Evolutionary conservation across 2,329 filamentous ascomycete species (phyloP).

Genomic region (Teratosphaeria zuluensis): DNA sequence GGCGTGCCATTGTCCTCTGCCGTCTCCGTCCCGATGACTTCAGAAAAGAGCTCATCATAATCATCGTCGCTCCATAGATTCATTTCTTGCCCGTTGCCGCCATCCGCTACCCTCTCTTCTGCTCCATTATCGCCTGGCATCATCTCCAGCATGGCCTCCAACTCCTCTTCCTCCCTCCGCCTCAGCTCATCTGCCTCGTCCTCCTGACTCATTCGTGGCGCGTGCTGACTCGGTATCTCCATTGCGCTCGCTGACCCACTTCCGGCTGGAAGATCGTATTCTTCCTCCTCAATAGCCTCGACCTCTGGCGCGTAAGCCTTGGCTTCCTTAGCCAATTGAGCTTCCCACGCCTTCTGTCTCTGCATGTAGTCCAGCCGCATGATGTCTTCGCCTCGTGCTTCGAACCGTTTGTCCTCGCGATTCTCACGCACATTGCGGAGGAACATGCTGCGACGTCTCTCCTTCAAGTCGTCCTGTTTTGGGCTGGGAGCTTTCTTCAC

Average conservation of each 20-base stretch:
- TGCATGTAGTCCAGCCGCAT: constrained; percentile 38
- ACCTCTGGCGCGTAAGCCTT: constrained; percentile 22
- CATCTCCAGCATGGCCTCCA: constrained; percentile 36
- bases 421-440: constrained; percentile 46
- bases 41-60: constrained; percentile 55
- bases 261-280: constrained; percentile 10
- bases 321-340: constrained; percentile 28
- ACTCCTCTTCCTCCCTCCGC: constrained; percentile 34
- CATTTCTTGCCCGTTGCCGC: background rate
- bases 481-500: constrained; percentile 55
- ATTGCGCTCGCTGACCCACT: constrained; percentile 4
- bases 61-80: constrained; percentile 48
- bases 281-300: constrained; percentile 15
- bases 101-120: constrained; percentile 21
- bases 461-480: constrained; percentile 50
- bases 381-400: constrained; percentile 38
- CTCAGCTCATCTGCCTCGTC: constrained; percentile 32
- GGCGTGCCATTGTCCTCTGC: constrained; percentile 4
- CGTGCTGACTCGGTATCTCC: constrained; percentile 5
- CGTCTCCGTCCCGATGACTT: constrained; percentile 44
- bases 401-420: constrained; percentile 38
- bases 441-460: constrained; percentile 58
- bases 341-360: constrained; percentile 36
- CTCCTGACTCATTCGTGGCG: constrained; percentile 17
- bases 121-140: constrained; percentile 25